Evolutionary conservation across 2,329 filamentous ascomycete genomes (phyloP).

Genomic region (Myotisia sp.): DNA sequence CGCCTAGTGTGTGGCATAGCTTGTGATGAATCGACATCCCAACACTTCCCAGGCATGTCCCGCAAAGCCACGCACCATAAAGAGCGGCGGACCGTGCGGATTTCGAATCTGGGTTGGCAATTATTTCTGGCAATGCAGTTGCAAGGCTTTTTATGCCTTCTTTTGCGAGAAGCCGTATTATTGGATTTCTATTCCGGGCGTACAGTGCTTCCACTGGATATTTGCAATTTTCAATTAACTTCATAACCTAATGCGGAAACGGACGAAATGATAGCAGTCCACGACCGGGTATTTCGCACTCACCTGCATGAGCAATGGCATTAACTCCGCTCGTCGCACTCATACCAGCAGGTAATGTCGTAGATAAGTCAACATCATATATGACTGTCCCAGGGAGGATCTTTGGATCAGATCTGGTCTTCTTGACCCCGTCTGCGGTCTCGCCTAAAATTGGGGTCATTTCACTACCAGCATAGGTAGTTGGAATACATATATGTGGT

Average conservation of each 20-base stretch:
- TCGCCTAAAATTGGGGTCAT: constrained; percentile 53
- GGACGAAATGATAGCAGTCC: too few relatives aligned
- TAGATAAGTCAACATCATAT: constrained; percentile 50
- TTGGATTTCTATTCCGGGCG: constrained; percentile 46
- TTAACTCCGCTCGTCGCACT: constrained; percentile 49
- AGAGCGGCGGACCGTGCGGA: constrained; percentile 40
- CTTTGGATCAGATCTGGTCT: constrained; percentile 42
- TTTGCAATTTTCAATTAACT: not conserved
- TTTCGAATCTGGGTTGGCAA: constrained; percentile 31
- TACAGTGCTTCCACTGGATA: constrained; percentile 48
- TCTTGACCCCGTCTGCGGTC: constrained; percentile 44
- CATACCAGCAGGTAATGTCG: constrained; percentile 41
- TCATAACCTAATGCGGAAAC: too few relatives aligned
- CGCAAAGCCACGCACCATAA: constrained; percentile 53
- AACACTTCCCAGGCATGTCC: constrained; percentile 44
- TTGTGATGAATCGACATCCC: constrained; percentile 55
- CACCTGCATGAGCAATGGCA: constrained; percentile 49
- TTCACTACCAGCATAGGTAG: constrained; percentile 48
- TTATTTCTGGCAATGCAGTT: constrained; percentile 39
- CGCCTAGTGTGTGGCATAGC: constrained; percentile 51
- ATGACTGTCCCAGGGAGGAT: constrained; percentile 49
- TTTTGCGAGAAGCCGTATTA: constrained; percentile 43
- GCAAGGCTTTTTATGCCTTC: constrained; percentile 45
- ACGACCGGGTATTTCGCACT: constrained; percentile 8
- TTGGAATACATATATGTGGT: constrained; percentile 47